Evolutionary conservation across 139 green algal species (phyloP).

Genomic region (Edaphochlamys debaryana): DNA sequence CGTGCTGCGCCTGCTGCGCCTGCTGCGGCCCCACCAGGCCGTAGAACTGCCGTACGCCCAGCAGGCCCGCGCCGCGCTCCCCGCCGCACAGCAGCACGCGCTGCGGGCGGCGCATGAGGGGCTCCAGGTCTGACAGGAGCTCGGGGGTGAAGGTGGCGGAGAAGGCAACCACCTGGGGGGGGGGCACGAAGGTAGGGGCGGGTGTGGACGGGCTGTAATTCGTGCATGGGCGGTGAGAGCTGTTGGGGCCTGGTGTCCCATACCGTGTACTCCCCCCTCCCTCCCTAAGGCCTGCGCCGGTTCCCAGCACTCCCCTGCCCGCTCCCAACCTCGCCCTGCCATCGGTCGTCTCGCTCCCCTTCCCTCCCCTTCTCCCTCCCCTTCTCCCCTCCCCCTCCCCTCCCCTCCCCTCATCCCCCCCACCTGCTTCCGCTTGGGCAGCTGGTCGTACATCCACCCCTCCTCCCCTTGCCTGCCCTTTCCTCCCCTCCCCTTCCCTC

Average conservation of each 20-base stretch:
- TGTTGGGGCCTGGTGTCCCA: too few relatives aligned
- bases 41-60: constrained; percentile 77
- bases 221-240: too few relatives aligned
- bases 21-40: constrained; percentile 40
- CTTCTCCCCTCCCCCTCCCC: too few relatives aligned
- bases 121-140: constrained; percentile 65
- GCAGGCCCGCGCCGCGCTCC: constrained; percentile 32
- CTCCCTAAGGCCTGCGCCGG: too few relatives aligned
- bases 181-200: not conserved
- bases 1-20: too few relatives aligned
- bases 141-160: constrained; percentile 77
- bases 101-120: constrained; percentile 69
- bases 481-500: too few relatives aligned
- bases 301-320: too few relatives aligned
- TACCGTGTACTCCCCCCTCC: too few relatives aligned
- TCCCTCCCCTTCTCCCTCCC: too few relatives aligned
- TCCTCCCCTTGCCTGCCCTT: constrained; percentile 57
- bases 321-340: too few relatives aligned
- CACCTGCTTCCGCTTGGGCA: constrained; percentile 70
- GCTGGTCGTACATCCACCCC: constrained; percentile 57
- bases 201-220: not conserved
- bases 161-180: constrained; percentile 76
- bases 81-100: constrained; percentile 72
- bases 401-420: too few relatives aligned
- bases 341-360: too few relatives aligned